These are phyloP conservation scores for Medicago arabica DNA, from an alignment of 306 rosid genomes.

Conservation along the genomic window DNA sequence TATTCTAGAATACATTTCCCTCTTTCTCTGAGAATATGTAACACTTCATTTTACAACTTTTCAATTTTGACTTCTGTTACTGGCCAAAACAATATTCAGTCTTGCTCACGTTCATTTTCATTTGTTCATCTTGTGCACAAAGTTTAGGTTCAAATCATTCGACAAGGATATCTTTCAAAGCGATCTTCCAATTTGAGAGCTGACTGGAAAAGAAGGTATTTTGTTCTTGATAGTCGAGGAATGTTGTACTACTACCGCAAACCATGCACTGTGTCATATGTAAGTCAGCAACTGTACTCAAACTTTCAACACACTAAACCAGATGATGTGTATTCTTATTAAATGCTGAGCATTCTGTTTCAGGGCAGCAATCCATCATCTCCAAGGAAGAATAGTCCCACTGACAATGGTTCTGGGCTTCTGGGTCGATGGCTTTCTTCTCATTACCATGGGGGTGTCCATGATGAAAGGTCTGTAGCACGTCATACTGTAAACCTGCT, in stretches of 20 bases:
- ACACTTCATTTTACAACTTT: constrained; percentile 9
- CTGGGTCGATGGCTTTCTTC: constrained; percentile 83
- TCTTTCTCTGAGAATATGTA: constrained; percentile 16
- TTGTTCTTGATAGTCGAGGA: constrained; percentile 88
- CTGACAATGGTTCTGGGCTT: constrained; percentile 70
- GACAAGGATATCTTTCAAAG: constrained; percentile 88
- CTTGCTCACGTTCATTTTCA: constrained; percentile 16
- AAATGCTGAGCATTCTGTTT: constrained; percentile 41
- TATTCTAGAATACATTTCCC: constrained; percentile 39
- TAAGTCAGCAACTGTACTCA: constrained; percentile 57
- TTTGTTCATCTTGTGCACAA: constrained; percentile 34
- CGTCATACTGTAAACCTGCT: constrained; percentile 83
- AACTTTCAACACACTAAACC: constrained; percentile 38
- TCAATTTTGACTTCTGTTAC: constrained; percentile 9
- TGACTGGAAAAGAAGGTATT: constrained; percentile 93
- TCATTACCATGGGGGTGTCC: constrained; percentile 77
- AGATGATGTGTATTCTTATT: constrained; percentile 36
- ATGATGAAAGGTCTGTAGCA: constrained; percentile 74
- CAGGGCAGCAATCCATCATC: constrained; percentile 64
- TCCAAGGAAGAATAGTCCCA: constrained; percentile 55
- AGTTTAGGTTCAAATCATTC: constrained; percentile 74
- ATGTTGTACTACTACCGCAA: constrained; percentile 83
- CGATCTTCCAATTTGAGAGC: constrained; percentile 86
- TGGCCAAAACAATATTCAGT: constrained; percentile 25
- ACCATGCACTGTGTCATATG: constrained; percentile 65